Evolutionary conservation across 164 flowering plant genomes (phyloP).

Genomic region (Euptelea pleiosperma): DNA sequence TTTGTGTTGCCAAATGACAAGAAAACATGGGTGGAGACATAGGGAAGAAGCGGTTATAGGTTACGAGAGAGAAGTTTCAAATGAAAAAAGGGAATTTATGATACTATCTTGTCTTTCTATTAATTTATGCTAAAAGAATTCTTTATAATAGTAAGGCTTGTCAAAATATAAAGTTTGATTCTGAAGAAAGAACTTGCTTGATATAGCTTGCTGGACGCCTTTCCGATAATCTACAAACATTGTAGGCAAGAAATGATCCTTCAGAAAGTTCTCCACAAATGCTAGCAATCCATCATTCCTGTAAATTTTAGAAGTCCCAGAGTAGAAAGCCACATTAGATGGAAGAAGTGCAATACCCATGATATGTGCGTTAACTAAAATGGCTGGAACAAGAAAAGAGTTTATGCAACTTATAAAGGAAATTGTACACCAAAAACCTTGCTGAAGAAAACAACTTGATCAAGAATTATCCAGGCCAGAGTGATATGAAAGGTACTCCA

Average conservation of each 20-base stretch:
- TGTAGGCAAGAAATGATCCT: slow-evolving; percentile 93
- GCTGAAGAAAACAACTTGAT: too few species aligned
- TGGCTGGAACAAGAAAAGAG: neutral
- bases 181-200: slow-evolving; percentile 61
- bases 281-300: slow-evolving; percentile 96
- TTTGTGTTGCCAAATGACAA: too few species aligned
- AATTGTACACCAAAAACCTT: too few species aligned
- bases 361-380: neutral
- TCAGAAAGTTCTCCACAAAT: slow-evolving; percentile 94
- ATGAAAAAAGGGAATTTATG: too few species aligned
- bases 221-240: slow-evolving; percentile 96
- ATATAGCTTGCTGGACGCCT: slow-evolving; percentile 97
- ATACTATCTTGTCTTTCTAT: too few species aligned
- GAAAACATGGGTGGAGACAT: too few species aligned
- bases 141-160: too few species aligned
- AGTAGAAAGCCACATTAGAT: slow-evolving; percentile 1
- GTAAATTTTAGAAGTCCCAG: slow-evolving; percentile 23
- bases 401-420: neutral
- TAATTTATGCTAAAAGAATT: too few species aligned
- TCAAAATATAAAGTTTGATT: neutral
- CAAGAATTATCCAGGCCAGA: too few species aligned
- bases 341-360: slow-evolving; percentile 7
- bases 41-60: too few species aligned
- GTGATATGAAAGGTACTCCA: too few species aligned
- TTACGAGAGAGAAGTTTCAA: too few species aligned